Percentiles rank a stretch among this genome's conserved stretches.
These are phyloP conservation scores for Alternaria sp. DNA, from an alignment of 2,329 filamentous ascomycete genomes.

Conservation along the genomic window DNA sequence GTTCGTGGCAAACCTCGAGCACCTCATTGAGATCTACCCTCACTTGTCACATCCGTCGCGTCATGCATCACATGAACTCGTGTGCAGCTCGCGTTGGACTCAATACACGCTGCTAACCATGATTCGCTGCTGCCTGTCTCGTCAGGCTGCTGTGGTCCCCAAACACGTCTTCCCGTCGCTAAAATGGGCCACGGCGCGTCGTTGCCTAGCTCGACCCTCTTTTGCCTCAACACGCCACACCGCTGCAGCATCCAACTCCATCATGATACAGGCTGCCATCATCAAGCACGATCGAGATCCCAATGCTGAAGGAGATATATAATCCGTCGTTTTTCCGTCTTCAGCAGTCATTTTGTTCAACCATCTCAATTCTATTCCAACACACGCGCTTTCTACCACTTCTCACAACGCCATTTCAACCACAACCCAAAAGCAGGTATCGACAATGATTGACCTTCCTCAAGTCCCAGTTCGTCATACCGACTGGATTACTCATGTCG, in stretches of 20 bases:
- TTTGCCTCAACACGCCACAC: conserved; percentile 31
- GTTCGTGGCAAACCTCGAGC: not conserved
- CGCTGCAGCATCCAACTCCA: conserved; percentile 1
- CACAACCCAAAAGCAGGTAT: not conserved
- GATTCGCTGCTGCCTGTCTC: conserved; percentile 5
- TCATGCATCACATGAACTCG: conserved; percentile 8
- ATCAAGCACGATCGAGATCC: not conserved
- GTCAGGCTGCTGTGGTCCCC: conserved; percentile 1
- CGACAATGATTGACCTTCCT: conserved; percentile 39
- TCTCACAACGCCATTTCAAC: not conserved
- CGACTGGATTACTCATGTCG: conserved; percentile 61
- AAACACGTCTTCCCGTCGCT: not conserved
- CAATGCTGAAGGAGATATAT: not conserved
- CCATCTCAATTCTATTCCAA: not conserved
- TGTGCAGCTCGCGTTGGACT: not conserved
- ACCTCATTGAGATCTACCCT: not conserved
- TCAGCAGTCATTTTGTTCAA: not conserved
- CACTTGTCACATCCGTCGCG: not conserved
- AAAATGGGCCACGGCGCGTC: not conserved
- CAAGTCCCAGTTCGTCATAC: conserved; percentile 47
- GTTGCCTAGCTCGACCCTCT: conserved; percentile 9
- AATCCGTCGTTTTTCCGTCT: not conserved
- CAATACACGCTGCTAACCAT: not conserved
- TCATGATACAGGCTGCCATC: not conserved
- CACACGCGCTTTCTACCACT: not conserved